Conservation (phyloP, 257 asterid species). For the Solanum peruvianum region DNA sequence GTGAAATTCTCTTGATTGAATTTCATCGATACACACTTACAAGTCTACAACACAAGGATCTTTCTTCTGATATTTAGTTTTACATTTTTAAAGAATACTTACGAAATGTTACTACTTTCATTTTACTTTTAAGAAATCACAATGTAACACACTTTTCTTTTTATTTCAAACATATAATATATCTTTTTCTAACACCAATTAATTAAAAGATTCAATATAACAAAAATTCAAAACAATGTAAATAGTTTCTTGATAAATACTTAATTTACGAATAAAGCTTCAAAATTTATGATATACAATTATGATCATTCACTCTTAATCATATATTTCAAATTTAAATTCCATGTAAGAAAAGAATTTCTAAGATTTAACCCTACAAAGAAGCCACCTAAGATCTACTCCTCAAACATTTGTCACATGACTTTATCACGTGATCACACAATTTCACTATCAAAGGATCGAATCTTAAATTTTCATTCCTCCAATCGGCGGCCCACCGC, state of each 20-base stretch:
- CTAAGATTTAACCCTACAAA: background rate
- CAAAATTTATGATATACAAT: too few species aligned
- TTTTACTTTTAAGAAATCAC: too few species aligned
- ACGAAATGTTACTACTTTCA: background rate
- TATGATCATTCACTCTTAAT: background rate
- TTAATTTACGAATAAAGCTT: too few species aligned
- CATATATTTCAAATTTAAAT: too few species aligned
- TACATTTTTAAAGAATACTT: background rate
- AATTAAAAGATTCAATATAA: too few species aligned
- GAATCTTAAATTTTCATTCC: background rate
- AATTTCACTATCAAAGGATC: background rate
- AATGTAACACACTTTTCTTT: background rate
- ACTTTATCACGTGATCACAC: background rate
- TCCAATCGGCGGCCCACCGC: background rate
- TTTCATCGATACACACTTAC: too few species aligned
- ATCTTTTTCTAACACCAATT: too few species aligned
- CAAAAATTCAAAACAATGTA: background rate
- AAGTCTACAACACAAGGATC: background rate
- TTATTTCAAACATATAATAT: background rate
- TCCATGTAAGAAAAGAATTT: too few species aligned
- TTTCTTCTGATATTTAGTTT: background rate
- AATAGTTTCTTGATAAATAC: background rate
- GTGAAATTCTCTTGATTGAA: background rate
- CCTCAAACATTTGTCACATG: background rate
- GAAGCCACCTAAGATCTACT: background rate